A percentile compares a stretch with the other conserved stretches of the same genome.
phyloP scores from a whole-genome alignment of 352 stramenopile genomes.

The Phytophthora hybrid region DNA sequence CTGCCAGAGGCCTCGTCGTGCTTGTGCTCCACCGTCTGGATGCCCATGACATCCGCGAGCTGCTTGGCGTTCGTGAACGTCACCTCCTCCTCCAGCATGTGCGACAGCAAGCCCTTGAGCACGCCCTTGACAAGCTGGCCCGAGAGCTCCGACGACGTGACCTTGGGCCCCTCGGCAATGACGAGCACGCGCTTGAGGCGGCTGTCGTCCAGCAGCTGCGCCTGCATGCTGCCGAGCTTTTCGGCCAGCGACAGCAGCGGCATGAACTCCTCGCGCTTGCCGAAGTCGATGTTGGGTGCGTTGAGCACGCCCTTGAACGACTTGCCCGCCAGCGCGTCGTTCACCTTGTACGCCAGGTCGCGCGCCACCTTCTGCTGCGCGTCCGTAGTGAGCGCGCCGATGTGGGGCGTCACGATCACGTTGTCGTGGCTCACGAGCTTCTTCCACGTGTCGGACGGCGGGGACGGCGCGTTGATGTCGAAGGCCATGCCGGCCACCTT shows the following conservation, averaged over 20 bases:
- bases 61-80: conserved; percentile 91
- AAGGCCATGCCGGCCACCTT: conserved; percentile 85
- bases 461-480: conserved; percentile 70
- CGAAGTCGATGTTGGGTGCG: conserved; percentile 94
- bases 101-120: conserved; percentile 91
- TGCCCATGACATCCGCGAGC: conserved; percentile 90
- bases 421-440: conserved; percentile 90
- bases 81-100: conserved; percentile 93
- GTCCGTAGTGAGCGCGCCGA: conserved; percentile 95
- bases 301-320: conserved; percentile 96
- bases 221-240: conserved; percentile 91
- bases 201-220: conserved; percentile 82
- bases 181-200: conserved; percentile 77
- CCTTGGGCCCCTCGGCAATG: conserved; percentile 78
- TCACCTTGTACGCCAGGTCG: conserved; percentile 92
- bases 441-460: conserved; percentile 60
- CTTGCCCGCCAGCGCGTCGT: conserved; percentile 92
- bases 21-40: conserved; percentile 92
- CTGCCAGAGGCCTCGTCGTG: conserved; percentile 77
- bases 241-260: conserved; percentile 91
- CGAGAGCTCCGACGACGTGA: conserved; percentile 85
- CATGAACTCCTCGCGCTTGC: conserved; percentile 75
- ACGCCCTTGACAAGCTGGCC: conserved; percentile 89
- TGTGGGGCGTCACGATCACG: conserved; percentile 94
- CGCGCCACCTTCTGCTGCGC: conserved; percentile 94